phyloP scores from a whole-genome alignment of 2,329 filamentous ascomycete genomes.

The Fusarium vanettenii region DNA sequence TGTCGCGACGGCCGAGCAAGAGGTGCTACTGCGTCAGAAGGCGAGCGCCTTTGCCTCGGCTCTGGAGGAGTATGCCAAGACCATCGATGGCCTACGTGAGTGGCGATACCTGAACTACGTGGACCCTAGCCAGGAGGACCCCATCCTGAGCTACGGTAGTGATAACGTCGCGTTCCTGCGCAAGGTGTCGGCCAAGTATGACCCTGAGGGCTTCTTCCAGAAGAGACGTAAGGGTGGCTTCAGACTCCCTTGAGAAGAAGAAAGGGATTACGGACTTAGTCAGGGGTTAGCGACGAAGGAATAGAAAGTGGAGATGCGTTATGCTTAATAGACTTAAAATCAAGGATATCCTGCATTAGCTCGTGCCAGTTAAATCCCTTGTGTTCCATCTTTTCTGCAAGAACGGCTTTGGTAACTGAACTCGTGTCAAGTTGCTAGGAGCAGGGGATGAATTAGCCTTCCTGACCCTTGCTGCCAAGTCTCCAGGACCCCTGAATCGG shows the following conservation, averaged over 20 bases:
- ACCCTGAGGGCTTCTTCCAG: conserved; percentile 50
- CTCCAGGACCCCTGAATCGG: neutral
- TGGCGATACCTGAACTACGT: conserved; percentile 60
- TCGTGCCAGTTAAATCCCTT: neutral
- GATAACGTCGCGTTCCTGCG: conserved; percentile 48
- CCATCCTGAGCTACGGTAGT: conserved; percentile 51
- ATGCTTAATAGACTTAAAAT: neutral
- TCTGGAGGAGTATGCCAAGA: conserved; percentile 40
- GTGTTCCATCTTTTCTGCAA: neutral
- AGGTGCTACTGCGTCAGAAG: conserved; percentile 26
- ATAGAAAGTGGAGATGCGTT: neutral
- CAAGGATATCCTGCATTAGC: neutral
- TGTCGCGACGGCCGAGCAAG: conserved; percentile 48
- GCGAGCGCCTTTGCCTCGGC: conserved; percentile 20
- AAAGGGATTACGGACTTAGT: neutral
- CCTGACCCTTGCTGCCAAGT: neutral
- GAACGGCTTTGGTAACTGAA: neutral
- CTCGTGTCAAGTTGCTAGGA: neutral
- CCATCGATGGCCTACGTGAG: conserved; percentile 44
- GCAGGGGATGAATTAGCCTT: neutral
- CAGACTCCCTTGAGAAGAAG: conserved; percentile 31
- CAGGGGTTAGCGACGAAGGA: neutral
- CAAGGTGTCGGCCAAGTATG: conserved; percentile 47
- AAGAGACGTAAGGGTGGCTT: conserved; percentile 46
- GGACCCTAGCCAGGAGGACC: conserved; percentile 48